A percentile compares a stretch with the other conserved stretches of the same genome.
Evolutionary conservation across 2,329 filamentous ascomycete species (phyloP).

Genomic region (Coleophoma eucalyptorum): DNA sequence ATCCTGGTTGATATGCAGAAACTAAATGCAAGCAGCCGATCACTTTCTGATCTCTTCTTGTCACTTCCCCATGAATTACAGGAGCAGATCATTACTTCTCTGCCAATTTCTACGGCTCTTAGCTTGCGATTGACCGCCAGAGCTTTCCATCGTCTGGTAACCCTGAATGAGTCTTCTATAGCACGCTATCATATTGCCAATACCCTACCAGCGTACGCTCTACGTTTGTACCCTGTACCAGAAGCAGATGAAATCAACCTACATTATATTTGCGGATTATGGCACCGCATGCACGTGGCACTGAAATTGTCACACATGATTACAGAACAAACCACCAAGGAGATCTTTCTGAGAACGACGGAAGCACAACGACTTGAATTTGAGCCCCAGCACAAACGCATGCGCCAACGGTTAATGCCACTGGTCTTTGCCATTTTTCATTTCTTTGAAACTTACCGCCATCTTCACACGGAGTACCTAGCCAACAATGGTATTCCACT

Average conservation of each 20-base stretch:
- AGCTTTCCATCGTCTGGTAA: slow-evolving; percentile 56
- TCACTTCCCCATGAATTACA: slow-evolving; percentile 58
- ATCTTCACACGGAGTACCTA: slow-evolving; percentile 54
- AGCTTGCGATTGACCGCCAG: slow-evolving; percentile 55
- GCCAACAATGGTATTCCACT: slow-evolving; percentile 47
- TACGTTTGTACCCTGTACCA: slow-evolving; percentile 53
- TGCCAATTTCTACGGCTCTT: slow-evolving; percentile 57
- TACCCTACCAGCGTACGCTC: slow-evolving; percentile 56
- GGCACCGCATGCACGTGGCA: slow-evolving; percentile 63
- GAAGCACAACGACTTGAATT: slow-evolving; percentile 53
- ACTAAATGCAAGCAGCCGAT: slow-evolving; percentile 21
- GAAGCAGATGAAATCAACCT: slow-evolving; percentile 46
- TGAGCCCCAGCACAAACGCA: slow-evolving; percentile 56
- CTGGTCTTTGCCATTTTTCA: slow-evolving; percentile 63
- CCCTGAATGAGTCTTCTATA: slow-evolving; percentile 56
- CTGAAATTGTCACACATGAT: slow-evolving; percentile 59
- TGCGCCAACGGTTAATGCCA: slow-evolving; percentile 61
- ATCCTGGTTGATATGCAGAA: no score
- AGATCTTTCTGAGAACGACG: slow-evolving; percentile 58
- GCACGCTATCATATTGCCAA: slow-evolving; percentile 57
- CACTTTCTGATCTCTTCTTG: slow-evolving; percentile 55
- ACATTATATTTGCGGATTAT: slow-evolving; percentile 59
- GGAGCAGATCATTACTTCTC: slow-evolving; percentile 55
- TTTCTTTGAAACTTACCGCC: slow-evolving; percentile 63
- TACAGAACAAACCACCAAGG: slow-evolving; percentile 61